Evolutionary conservation across 371 early-diverging fungal species (phyloP).

Genomic region (Mortierella sp.): DNA sequence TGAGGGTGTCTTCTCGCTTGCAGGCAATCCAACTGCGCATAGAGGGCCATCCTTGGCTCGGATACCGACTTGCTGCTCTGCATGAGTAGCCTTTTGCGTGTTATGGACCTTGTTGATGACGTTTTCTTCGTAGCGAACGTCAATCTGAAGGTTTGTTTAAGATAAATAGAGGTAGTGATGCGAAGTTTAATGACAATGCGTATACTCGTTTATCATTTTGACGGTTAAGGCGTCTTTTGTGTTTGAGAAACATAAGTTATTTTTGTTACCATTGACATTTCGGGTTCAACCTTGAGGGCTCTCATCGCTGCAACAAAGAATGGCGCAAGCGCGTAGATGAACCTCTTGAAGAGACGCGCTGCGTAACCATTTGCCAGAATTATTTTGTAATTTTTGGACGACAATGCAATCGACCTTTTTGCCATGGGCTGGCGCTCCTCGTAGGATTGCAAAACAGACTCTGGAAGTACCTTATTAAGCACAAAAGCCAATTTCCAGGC

Average conservation of each 20-base stretch:
- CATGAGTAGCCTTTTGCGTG: not conserved
- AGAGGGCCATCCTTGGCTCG: conserved; percentile 22
- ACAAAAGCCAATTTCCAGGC: conserved; percentile 61
- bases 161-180: not conserved
- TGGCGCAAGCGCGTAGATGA: not conserved
- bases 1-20: not conserved
- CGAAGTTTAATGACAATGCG: too few relatives aligned
- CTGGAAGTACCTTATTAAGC: conserved; percentile 13
- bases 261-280: conserved; percentile 30
- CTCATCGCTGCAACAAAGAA: not conserved
- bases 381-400: conserved; percentile 3
- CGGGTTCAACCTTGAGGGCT: conserved; percentile 1
- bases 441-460: conserved; percentile 21
- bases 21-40: not conserved
- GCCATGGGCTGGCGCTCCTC: conserved; percentile 28
- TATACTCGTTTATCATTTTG: too few relatives aligned
- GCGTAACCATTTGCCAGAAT: not conserved
- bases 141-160: conserved; percentile 16
- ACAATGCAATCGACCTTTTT: conserved; percentile 24
- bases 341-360: not conserved
- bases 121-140: conserved; percentile 23
- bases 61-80: conserved; percentile 21
- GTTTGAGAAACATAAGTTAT: too few relatives aligned
- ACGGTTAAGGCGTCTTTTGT: too few relatives aligned
- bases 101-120: conserved; percentile 13